Base-by-base conservation (phyloP, 768 basidiomycete genomes). In the Lanmaoa rubissima region DNA sequence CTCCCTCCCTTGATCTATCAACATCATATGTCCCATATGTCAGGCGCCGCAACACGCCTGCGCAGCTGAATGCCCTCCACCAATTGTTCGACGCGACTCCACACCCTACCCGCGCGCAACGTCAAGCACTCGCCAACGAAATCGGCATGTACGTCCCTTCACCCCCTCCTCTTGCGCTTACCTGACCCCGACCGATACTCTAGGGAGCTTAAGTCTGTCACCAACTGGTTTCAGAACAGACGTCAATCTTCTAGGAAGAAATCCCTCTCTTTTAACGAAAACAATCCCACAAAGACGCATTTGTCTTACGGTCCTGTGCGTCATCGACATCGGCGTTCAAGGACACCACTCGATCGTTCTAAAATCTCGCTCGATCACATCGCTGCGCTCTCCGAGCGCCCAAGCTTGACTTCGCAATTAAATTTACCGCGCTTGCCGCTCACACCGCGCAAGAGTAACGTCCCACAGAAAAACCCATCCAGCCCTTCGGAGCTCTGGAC, bases 141-240 rank as follows among this genome's bases (percentile, higher is more conserved):
- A 66, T 74, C 35, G 72, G 68, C 60, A 69, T 80, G 78, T 79
- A 46, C 2, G 64, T 65, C 40, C 5, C 21, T 39, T 31, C 16
- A 24, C 5, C 26, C 21, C 21, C 21, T 24, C 44, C 8, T 16
- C 24, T 19, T 5, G 28, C 34, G 16, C 41, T 40, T 11, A 40
- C 12, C 57, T 63, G 46, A 71, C 56, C 19, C 36, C 46, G 11
- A 31, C 35, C 17, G 24, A 47, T 21, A 11, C 34, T 39, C 43
- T 31, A 86, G 85, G 85, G 84, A 86, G 67, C 76, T 80, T 31
- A 85, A 84, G 62, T 85, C 84, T 1, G 84, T 86, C 51, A 86
- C 87, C 12, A 86, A 89, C 48, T 91, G 89, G 89, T 90, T 90
- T 67, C 89, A 91, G 70, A 90, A 91, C 71, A 88, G 82, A 71